Evolutionary conservation across 306 rosid species (phyloP).

Genomic region (Dalbergia cochinchinensis): DNA sequence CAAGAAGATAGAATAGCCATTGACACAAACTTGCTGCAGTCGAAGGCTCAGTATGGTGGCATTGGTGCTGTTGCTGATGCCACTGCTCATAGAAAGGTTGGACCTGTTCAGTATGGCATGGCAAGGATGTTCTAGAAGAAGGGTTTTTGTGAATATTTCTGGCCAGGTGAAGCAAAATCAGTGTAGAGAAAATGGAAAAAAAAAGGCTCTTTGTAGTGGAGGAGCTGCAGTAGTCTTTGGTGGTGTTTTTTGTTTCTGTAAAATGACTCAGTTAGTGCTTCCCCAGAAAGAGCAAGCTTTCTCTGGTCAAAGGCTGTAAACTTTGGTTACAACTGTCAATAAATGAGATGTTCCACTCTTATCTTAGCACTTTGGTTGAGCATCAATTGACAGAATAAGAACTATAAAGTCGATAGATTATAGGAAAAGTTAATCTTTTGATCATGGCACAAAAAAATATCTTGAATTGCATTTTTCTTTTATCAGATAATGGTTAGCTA

Average conservation of each 20-base stretch:
- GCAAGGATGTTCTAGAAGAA: conserved; percentile 67
- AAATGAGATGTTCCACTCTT: conserved; percentile 20
- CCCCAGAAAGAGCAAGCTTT: conserved; percentile 46
- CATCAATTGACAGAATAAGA: conserved; percentile 1
- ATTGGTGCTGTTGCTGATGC: conserved; percentile 53
- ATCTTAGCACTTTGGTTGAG: not conserved
- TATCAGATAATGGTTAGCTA: not conserved
- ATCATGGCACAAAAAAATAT: not conserved
- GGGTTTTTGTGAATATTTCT: conserved; percentile 29
- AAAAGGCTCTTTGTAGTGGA: conserved; percentile 36
- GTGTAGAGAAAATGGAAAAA: conserved; percentile 1
- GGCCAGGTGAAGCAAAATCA: conserved; percentile 40
- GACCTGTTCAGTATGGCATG: conserved; percentile 72
- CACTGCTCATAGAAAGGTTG: conserved; percentile 69
- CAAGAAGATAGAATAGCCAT: conserved; percentile 59
- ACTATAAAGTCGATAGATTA: not conserved
- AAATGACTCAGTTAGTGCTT: conserved; percentile 40
- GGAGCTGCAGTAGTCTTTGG: conserved; percentile 19
- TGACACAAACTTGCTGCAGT: conserved; percentile 67
- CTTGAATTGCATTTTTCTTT: not conserved
- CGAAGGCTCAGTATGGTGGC: conserved; percentile 68
- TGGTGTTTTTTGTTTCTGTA: conserved; percentile 34
- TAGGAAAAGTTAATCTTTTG: not conserved
- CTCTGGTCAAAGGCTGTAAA: conserved; percentile 40
- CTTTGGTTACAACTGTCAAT: conserved; percentile 42